These are phyloP conservation scores for Iris pallida DNA, from an alignment of 116 monocot genomes.

Conservation along the genomic window DNA sequence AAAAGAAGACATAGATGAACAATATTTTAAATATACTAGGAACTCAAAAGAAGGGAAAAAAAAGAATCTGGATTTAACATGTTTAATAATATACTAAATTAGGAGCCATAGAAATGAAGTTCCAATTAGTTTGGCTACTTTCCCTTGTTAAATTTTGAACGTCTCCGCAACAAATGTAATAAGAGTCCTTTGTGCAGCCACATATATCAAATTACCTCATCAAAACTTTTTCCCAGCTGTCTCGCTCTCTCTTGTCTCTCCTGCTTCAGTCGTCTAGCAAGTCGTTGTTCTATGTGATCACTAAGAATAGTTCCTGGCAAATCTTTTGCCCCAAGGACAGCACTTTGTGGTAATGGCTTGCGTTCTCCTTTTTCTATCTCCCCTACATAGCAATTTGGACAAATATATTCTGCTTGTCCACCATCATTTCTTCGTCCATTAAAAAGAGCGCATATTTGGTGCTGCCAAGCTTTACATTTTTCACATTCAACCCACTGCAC, in stretches of 20 bases:
- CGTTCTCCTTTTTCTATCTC: conserved; percentile 82
- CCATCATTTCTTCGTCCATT: conserved; percentile 90
- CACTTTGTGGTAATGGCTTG: conserved; percentile 76
- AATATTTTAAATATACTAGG: too few relatives aligned
- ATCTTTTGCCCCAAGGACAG: conserved; percentile 95
- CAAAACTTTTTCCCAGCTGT: conserved; percentile 51
- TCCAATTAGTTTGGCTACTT: too few relatives aligned
- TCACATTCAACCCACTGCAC: conserved; percentile 95
- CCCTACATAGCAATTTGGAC: conserved; percentile 78
- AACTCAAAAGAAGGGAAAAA: too few relatives aligned
- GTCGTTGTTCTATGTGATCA: conserved; percentile 80
- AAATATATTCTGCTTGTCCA: conserved; percentile 89
- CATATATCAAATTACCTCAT: conserved; percentile 50
- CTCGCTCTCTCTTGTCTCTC: conserved; percentile 78
- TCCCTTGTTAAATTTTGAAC: too few relatives aligned
- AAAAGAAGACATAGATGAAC: too few relatives aligned
- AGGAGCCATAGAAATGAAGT: too few relatives aligned
- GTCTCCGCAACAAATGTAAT: too few relatives aligned
- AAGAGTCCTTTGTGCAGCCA: background rate
- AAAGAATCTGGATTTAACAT: too few relatives aligned
- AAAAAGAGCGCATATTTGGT: conserved; percentile 95
- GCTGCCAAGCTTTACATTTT: conserved; percentile 97
- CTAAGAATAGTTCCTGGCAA: conserved; percentile 79
- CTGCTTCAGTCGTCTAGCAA: conserved; percentile 57
- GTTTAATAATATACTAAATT: too few relatives aligned